Evolutionary conservation across 1,284 basidiomycete genomes (phyloP).

Genomic region (Sparassis latifolia): DNA sequence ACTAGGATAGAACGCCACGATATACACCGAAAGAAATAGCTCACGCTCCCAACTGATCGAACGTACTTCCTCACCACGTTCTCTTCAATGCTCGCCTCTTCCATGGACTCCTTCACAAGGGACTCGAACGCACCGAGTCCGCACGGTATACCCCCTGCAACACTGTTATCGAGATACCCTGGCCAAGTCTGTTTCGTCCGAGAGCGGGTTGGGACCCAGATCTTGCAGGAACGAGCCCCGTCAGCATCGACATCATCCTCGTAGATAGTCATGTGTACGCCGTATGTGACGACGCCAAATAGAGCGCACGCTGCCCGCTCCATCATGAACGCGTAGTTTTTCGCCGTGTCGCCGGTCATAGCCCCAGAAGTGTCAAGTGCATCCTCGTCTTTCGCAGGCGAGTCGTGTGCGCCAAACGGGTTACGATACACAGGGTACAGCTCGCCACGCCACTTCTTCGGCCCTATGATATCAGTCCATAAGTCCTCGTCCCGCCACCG

Average conservation of each 20-base stretch:
- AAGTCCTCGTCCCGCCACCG: conserved; percentile 62
- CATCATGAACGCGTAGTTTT: conserved; percentile 79
- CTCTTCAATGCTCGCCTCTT: conserved; percentile 80
- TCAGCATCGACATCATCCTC: conserved; percentile 39
- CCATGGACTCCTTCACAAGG: conserved; percentile 88
- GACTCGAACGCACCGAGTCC: conserved; percentile 72
- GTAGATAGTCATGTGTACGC: conserved; percentile 79
- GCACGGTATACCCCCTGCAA: conserved; percentile 73
- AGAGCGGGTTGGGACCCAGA: conserved; percentile 89
- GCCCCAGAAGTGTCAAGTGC: background rate
- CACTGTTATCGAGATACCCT: conserved; percentile 72
- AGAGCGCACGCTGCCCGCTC: conserved; percentile 86
- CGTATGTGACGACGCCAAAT: conserved; percentile 88
- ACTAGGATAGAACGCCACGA: conserved; percentile 8
- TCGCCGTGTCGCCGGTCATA: conserved; percentile 11
- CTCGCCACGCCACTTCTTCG: conserved; percentile 79
- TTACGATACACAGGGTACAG: conserved; percentile 77
- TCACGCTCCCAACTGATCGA: conserved; percentile 55
- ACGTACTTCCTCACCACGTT: conserved; percentile 52
- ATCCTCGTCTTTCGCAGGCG: conserved; percentile 10
- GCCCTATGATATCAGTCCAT: conserved; percentile 63
- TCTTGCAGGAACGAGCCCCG: conserved; percentile 29
- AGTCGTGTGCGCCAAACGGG: conserved; percentile 47
- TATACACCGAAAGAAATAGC: conserved; percentile 60
- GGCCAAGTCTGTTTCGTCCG: conserved; percentile 87